Conservation (phyloP, 352 stramenopile species). For the Peronospora farinosa region DNA sequence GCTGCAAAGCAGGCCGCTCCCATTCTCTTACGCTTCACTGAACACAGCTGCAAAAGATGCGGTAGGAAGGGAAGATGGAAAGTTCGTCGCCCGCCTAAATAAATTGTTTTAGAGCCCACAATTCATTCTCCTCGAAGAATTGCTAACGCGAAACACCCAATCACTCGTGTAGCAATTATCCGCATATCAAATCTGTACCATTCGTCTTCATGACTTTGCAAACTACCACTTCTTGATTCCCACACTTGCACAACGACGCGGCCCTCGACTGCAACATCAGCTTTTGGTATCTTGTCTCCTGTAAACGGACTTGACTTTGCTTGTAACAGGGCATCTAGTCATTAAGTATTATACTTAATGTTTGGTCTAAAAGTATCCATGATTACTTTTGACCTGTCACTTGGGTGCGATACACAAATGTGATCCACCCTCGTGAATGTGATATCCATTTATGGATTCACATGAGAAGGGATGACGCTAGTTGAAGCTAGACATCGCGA, state of each 20-base stretch:
- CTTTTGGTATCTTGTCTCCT: slow-evolving; percentile 1
- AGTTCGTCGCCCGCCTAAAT: slow-evolving; percentile 14
- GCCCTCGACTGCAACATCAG: slow-evolving; percentile 14
- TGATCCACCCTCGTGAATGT: too few species aligned
- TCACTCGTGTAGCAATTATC: slow-evolving; percentile 18
- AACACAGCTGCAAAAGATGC: slow-evolving; percentile 35
- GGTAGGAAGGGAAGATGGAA: slow-evolving; percentile 25
- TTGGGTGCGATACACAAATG: too few species aligned
- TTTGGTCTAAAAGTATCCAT: too few species aligned
- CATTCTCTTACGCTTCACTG: slow-evolving; percentile 29
- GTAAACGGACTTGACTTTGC: neutral
- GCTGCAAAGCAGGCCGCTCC: slow-evolving; percentile 20
- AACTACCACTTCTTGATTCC: neutral
- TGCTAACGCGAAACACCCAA: slow-evolving; percentile 21
- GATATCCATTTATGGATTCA: too few species aligned
- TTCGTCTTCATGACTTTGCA: slow-evolving; percentile 15
- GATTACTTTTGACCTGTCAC: too few species aligned
- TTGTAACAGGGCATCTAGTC: too few species aligned
- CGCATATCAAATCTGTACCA: slow-evolving; percentile 18
- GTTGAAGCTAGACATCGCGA: too few species aligned
- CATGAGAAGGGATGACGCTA: too few species aligned
- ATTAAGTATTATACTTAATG: too few species aligned
- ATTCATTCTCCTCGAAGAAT: slow-evolving; percentile 3
- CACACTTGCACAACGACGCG: slow-evolving; percentile 14
- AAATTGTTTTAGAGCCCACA: slow-evolving; percentile 17